Evolutionary conservation across 192 early-diverging fungal species (phyloP).

Genomic region (Dissophora ornata): DNA sequence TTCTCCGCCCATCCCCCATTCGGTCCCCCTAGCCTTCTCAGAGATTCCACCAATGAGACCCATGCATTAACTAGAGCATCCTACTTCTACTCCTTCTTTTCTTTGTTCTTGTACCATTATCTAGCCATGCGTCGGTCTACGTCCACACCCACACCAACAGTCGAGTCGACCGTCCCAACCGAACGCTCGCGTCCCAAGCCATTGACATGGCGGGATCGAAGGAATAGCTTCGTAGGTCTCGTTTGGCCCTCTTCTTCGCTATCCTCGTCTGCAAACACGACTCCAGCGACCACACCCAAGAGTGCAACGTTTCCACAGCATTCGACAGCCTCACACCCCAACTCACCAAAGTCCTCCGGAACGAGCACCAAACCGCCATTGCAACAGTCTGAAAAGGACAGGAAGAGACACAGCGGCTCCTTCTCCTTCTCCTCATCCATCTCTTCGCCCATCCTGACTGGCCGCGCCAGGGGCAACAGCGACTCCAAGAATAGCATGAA

Average conservation of each 20-base stretch:
- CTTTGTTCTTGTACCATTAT: too few species aligned
- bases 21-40: too few species aligned
- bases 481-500: constrained; percentile 26
- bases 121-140: constrained; percentile 41
- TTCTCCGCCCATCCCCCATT: neutral
- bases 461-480: constrained; percentile 38
- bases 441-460: constrained; percentile 22
- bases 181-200: constrained; percentile 36
- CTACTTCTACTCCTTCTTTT: too few species aligned
- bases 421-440: constrained; percentile 46
- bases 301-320: constrained; percentile 28
- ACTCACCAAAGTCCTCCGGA: constrained; percentile 7
- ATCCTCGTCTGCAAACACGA: constrained; percentile 37
- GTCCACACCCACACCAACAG: constrained; percentile 16
- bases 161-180: constrained; percentile 6
- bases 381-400: constrained; percentile 34
- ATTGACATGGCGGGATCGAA: constrained; percentile 45
- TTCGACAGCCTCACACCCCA: neutral
- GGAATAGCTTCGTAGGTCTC: constrained; percentile 46
- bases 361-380: constrained; percentile 30
- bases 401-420: constrained; percentile 38
- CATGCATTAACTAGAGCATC: constrained; percentile 7
- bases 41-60: neutral
- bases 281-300: constrained; percentile 34
- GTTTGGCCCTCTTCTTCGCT: constrained; percentile 45